Evolutionary conservation across 768 basidiomycete genomes (phyloP), one percentile per base, ranked within the genome.

Genomic region (Pisolithus microcarpus): DNA sequence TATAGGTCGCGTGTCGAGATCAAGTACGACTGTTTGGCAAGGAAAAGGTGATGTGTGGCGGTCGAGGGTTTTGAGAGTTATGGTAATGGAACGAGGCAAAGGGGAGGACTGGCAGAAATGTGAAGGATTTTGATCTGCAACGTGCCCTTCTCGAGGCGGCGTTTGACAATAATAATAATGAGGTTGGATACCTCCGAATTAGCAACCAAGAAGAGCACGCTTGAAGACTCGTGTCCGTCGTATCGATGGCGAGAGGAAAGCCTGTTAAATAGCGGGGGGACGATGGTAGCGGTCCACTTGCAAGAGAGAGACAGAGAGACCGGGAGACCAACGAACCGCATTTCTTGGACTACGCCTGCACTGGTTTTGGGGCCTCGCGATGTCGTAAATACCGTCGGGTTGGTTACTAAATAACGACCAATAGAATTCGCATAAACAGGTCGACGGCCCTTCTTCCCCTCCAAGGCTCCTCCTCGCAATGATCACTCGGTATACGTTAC

Each of bases 81-180:
- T 60, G 54, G 64, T 58, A 64, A 65, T 67, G 76, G 73, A 74
- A 75, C 69, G 77, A 80, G 78, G 77, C 73, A 75, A 72, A 75
- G 73, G 77, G 73, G 62, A 78, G 79, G 79, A 76, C 70, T 72
- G 59, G 63, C 65, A 64, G 56, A 46, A 63, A 58, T 64, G 68
- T 63, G 60, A 75, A 76, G 78, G 71, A 70, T 81, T 84, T 82
- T 84, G 82, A 84, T 85, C 73, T 46, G 73, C 82, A 85, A 85
- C 83, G 84, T 87, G 84, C 79, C 82, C 77, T 71, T 72, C 69
- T 74, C 66, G 70, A 71, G 71, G 71, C 75, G 71, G 70, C 69
- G 72, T 72, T 72, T 75, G 70, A 68, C 70, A 72, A 73, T 70
- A 65, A 65, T 64, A 67, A 69, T 64, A 51, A 55, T 55, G 54